phyloP scores from a whole-genome alignment of 345 rosid species.

The Lenwebbia sp. region DNA sequence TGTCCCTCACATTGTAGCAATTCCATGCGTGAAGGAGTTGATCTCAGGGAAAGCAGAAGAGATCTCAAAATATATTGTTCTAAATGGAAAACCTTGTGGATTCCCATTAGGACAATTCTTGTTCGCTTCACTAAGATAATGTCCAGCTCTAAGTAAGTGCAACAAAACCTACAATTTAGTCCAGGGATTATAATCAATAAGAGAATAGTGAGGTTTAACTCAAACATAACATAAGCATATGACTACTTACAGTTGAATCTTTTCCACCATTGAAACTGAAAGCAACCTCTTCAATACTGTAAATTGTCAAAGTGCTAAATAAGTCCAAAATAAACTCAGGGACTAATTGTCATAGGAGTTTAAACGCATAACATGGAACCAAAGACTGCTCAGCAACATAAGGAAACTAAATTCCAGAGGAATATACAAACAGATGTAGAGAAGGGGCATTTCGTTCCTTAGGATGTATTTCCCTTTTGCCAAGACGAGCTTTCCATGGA shows the following conservation, averaged over 20 bases:
- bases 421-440: background rate
- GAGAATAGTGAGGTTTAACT: conserved; percentile 5
- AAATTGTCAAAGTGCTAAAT: background rate
- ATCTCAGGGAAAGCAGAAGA: conserved; percentile 82
- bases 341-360: background rate
- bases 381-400: background rate
- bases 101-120: conserved; percentile 49
- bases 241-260: conserved; percentile 84
- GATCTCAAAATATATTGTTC: conserved; percentile 90
- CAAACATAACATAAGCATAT: background rate
- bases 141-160: conserved; percentile 93
- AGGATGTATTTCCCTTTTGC: background rate
- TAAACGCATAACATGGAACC: background rate
- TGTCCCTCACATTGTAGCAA: conserved; percentile 53
- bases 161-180: conserved; percentile 65
- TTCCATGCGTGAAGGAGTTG: conserved; percentile 79
- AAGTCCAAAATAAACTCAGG: background rate
- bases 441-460: background rate
- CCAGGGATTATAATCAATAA: background rate
- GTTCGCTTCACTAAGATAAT: conserved; percentile 55
- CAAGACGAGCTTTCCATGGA: background rate
- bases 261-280: conserved; percentile 99
- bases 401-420: background rate
- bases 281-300: conserved; percentile 89
- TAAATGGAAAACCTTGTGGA: conserved; percentile 54